Percentiles rank a stretch among this genome's conserved stretches.
phyloP scores from a whole-genome alignment of 352 stramenopile genomes.

The Phytophthora meadii region DNA sequence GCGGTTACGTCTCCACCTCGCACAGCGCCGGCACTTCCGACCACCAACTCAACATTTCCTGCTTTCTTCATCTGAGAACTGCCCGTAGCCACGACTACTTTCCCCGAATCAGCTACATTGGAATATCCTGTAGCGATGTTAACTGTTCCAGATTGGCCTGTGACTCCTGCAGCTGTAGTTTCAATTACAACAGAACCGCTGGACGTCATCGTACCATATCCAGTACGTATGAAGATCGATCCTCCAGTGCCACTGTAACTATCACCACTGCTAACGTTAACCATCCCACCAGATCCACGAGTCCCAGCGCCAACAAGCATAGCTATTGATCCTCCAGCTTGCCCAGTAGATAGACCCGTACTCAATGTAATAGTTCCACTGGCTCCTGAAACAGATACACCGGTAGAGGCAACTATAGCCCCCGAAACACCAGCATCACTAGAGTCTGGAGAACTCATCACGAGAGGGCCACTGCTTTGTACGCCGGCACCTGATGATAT shows the following conservation, averaged over 20 bases:
- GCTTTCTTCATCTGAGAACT: constrained; percentile 25
- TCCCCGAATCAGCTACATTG: constrained; percentile 23
- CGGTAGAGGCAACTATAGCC: constrained; percentile 19
- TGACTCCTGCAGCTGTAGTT: constrained; percentile 16
- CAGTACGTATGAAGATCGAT: constrained; percentile 32
- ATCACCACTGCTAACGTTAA: constrained; percentile 29
- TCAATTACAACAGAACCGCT: constrained; percentile 32
- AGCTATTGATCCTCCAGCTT: constrained; percentile 36
- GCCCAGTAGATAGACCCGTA: constrained; percentile 22
- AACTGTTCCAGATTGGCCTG: constrained; percentile 29
- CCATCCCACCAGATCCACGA: constrained; percentile 26
- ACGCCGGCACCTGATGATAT: constrained; percentile 22
- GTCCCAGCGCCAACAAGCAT: constrained; percentile 25
- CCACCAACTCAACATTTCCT: constrained; percentile 28
- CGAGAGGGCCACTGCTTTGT: constrained; percentile 14
- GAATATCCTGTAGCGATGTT: constrained; percentile 28
- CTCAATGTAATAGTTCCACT: constrained; percentile 38
- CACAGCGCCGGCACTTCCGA: constrained; percentile 27
- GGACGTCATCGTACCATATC: constrained; percentile 26
- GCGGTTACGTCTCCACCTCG: constrained; percentile 30
- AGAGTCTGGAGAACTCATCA: constrained; percentile 21
- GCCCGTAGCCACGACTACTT: constrained; percentile 29
- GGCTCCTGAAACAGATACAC: constrained; percentile 17
- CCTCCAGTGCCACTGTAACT: constrained; percentile 32
- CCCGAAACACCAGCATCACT: constrained; percentile 27